Percentiles rank a stretch among this genome's conserved stretches.
Evolutionary conservation across 2,329 filamentous ascomycete species (phyloP).

Genomic region (Aspergillus arachidicola): DNA sequence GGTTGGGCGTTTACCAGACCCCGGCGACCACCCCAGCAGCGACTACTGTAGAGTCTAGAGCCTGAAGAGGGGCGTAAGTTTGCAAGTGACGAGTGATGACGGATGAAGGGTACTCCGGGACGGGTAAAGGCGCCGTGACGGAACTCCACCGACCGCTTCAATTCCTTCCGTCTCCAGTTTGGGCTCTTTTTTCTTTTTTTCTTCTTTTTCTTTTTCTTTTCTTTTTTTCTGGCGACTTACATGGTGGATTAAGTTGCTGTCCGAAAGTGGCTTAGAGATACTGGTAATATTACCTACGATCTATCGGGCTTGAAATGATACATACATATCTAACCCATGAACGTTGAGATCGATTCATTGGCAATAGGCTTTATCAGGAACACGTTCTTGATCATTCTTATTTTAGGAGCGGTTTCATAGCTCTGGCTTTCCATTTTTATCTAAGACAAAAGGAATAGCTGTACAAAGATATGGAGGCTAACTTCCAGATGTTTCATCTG

Average conservation of each 20-base stretch:
- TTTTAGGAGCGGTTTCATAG: background rate
- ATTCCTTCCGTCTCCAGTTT: slow-evolving; percentile 23
- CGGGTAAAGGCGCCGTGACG: slow-evolving; percentile 32
- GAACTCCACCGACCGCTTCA: slow-evolving; percentile 25
- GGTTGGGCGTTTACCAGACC: slow-evolving; percentile 25
- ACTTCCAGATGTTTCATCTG: slow-evolving; percentile 13
- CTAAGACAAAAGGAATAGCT: background rate
- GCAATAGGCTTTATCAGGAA: background rate
- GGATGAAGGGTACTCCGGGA: slow-evolving; percentile 28
- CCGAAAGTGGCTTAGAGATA: background rate
- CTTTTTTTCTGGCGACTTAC: background rate
- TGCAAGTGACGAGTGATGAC: slow-evolving; percentile 21
- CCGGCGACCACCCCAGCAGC: slow-evolving; percentile 13
- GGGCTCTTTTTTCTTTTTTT: slow-evolving; percentile 3
- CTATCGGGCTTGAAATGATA: background rate
- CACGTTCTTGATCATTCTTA: background rate
- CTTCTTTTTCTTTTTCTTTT: background rate
- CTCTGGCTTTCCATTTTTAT: slow-evolving; percentile 6
- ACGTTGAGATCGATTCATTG: background rate
- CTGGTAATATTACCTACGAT: background rate
- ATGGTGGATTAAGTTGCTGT: background rate
- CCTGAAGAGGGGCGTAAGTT: slow-evolving; percentile 23
- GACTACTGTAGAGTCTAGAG: slow-evolving; percentile 22
- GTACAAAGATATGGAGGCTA: slow-evolving; percentile 1
- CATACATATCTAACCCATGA: background rate